A percentile compares a stretch with the other conserved stretches of the same genome.
These are phyloP conservation scores for Zoysia pacifica DNA, from an alignment of 176 grass and related monocot genomes.

Conservation along the genomic window DNA sequence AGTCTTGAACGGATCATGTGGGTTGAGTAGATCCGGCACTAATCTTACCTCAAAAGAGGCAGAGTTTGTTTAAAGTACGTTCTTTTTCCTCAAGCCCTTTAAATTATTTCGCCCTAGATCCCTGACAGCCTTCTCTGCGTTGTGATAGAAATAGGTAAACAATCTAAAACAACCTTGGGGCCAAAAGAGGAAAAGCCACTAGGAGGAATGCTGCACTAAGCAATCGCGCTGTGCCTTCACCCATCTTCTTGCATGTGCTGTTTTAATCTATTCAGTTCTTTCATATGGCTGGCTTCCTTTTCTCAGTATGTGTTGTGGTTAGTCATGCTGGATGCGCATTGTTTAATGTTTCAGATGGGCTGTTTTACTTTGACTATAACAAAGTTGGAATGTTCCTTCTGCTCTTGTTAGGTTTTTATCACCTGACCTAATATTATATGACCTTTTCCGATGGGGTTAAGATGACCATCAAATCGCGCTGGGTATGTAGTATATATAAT, in stretches of 20 bases:
- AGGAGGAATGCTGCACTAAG: slow-evolving; percentile 44
- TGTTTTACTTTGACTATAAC: slow-evolving; percentile 27
- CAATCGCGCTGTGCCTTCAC: slow-evolving; percentile 19
- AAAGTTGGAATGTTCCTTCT: not conserved
- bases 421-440: not conserved
- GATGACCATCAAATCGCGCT: not conserved
- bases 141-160: slow-evolving; percentile 24
- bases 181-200: slow-evolving; percentile 31
- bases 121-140: slow-evolving; percentile 44
- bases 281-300: not conserved
- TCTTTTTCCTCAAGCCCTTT: slow-evolving; percentile 26
- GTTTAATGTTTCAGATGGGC: slow-evolving; percentile 29
- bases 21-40: slow-evolving; percentile 82
- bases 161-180: slow-evolving; percentile 16
- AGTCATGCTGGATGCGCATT: not conserved
- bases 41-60: slow-evolving; percentile 70
- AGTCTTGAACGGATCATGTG: slow-evolving; percentile 58
- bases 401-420: not conserved
- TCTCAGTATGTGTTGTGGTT: not conserved
- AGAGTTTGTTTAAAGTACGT: slow-evolving; percentile 42
- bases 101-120: slow-evolving; percentile 26
- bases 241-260: slow-evolving; percentile 27
- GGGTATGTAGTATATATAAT: no score
- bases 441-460: not conserved
- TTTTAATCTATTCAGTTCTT: slow-evolving; percentile 2